These are phyloP conservation scores for Puccinia novopanici DNA, from an alignment of 1,284 basidiomycete genomes.

Conservation along the genomic window DNA sequence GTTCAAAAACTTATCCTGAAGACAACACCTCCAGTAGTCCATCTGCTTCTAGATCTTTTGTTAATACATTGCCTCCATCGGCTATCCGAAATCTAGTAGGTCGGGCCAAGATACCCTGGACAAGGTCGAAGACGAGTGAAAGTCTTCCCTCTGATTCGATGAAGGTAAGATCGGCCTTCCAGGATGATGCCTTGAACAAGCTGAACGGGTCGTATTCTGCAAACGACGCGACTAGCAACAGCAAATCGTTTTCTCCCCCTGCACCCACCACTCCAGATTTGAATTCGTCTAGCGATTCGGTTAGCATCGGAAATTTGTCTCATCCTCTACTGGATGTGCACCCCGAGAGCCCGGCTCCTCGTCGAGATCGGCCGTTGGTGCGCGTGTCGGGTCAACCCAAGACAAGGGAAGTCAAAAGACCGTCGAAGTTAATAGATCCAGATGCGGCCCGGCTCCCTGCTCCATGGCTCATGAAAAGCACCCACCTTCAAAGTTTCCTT, in stretches of 20 bases:
- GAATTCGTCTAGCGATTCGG: neutral
- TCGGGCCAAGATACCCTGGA: neutral
- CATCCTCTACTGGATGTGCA: neutral
- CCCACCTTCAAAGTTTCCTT: neutral
- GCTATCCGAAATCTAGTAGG: neutral
- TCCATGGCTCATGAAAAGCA: neutral
- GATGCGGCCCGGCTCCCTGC: neutral
- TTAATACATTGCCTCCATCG: constrained; percentile 1
- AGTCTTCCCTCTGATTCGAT: neutral
- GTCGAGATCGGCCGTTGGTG: neutral
- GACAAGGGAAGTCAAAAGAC: neutral
- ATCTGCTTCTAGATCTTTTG: neutral
- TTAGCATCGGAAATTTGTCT: too few species aligned
- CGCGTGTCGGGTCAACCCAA: neutral
- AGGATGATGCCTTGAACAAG: neutral
- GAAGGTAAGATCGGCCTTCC: neutral
- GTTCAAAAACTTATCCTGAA: neutral
- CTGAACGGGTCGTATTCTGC: neutral
- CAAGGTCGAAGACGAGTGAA: neutral
- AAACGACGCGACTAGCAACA: neutral
- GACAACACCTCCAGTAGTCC: neutral
- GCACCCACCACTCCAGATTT: neutral
- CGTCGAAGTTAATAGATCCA: neutral
- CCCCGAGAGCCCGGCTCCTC: neutral
- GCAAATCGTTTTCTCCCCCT: neutral